Evolutionary conservation across 257 asterid species (phyloP).

Genomic region (Anisodus tanguticus): DNA sequence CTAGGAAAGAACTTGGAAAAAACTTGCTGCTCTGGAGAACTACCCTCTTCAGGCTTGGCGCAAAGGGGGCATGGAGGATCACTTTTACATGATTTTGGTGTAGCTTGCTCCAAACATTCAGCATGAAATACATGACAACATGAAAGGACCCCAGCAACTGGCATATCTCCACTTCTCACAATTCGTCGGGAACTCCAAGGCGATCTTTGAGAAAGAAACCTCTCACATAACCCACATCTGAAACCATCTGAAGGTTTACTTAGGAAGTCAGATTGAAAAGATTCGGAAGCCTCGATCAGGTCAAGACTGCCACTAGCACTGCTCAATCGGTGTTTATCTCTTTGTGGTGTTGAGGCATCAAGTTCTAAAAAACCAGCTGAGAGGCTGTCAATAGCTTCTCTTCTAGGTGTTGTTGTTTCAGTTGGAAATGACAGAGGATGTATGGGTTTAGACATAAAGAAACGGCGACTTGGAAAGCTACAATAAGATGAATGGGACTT

Average conservation of each 20-base stretch:
- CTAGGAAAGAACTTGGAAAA: conserved; percentile 73
- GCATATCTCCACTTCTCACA: conserved; percentile 89
- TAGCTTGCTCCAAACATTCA: conserved; percentile 90
- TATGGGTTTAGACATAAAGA: conserved; percentile 91
- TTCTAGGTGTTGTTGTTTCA: conserved; percentile 45
- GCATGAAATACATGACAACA: conserved; percentile 95
- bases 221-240: conserved; percentile 83
- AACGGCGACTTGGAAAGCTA: conserved; percentile 62
- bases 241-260: conserved; percentile 57
- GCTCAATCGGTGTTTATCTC: conserved; percentile 65
- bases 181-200: conserved; percentile 94
- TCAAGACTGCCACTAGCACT: conserved; percentile 79
- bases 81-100: conserved; percentile 73
- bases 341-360: conserved; percentile 54
- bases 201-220: conserved; percentile 85
- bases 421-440: conserved; percentile 82
- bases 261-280: conserved; percentile 51
- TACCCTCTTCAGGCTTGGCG: conserved; percentile 62
- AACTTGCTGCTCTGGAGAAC: conserved; percentile 59
- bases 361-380: conserved; percentile 47
- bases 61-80: conserved; percentile 97
- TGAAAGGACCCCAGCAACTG: conserved; percentile 86
- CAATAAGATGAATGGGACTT: conserved; percentile 74
- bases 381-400: conserved; percentile 40
- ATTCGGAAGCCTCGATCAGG: conserved; percentile 63